Base-by-base conservation (phyloP, 768 basidiomycete species). In the Phlebiopsis flavidoalba region DNA sequence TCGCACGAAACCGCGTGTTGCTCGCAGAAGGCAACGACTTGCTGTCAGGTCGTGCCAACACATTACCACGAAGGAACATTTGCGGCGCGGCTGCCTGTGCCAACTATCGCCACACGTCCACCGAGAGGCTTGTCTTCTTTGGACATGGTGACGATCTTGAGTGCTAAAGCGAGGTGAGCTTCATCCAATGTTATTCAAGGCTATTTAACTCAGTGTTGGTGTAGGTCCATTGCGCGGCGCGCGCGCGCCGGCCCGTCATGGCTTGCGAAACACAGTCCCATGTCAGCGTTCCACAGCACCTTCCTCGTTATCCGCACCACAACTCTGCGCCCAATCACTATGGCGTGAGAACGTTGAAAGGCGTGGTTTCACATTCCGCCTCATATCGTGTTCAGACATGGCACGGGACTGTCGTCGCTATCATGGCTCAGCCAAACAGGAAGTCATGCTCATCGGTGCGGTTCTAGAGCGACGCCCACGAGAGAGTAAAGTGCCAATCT, bases 61-160 rank as follows among this genome's bases (percentile, higher is more conserved):
- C n/a, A 83, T 76, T 31, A 15, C 79, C 79, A 8, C 74, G 72
- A 6, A 80, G 72, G 73, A 77, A 83, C 72, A 82, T 78, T 57
- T 2, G 76, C 74, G 2, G 73, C 76, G 33, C 76, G 74, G 55
- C 68, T 71, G 14, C 78, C 78, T 14, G 75, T 76, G n/a, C 78
- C 79, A 22, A 80, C 74, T 53, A 78, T 70, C 19, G 76, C 77
- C 45, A 76, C 70, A 33, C 77, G 74, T 14, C 74, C 77, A 5
- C 75, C 74, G 26, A 75, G 68, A 22, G 45, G 58, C 59, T 63
- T 67, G 61, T 60, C 50, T 31, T 64, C 10, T 47, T 57, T 58
- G 31, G 74, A 68, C 70, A 70, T 73, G 62, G 51, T 65, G 40
- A n/a, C 6, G 26, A 31, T 31, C 26, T 31, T 6, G 26, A 6